Evolutionary conservation across 108 stramenopile genomes (phyloP).

Genomic region (Ochromonas danica): DNA sequence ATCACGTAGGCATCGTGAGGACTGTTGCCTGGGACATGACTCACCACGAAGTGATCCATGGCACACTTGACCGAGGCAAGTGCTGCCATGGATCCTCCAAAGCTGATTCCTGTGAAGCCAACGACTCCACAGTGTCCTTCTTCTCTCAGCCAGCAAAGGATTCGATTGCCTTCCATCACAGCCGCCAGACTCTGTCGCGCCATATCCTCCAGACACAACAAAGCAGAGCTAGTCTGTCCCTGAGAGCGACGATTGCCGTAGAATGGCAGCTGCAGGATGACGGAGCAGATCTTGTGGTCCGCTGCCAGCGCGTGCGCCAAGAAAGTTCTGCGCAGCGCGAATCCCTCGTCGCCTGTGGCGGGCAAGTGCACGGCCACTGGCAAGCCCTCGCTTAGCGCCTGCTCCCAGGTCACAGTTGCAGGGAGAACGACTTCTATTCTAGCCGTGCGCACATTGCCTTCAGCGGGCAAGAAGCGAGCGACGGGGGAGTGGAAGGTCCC

Average conservation of each 20-base stretch:
- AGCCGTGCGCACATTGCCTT: too few species aligned
- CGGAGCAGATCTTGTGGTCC: background rate
- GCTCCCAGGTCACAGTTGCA: too few species aligned
- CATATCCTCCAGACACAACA: background rate
- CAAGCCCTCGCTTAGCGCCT: too few species aligned
- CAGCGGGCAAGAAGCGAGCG: too few species aligned
- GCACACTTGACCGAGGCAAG: background rate
- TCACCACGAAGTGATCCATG: background rate
- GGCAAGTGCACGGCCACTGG: too few species aligned
- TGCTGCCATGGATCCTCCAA: background rate
- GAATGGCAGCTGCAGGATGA: background rate
- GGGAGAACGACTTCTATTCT: too few species aligned
- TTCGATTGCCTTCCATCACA: background rate
- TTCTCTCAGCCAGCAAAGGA: background rate
- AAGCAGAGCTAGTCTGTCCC: background rate
- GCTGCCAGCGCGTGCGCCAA: background rate
- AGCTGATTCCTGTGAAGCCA: background rate
- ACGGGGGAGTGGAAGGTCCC: too few species aligned
- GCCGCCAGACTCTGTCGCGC: background rate
- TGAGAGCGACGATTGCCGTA: background rate
- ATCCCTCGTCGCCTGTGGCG: conserved; percentile 1
- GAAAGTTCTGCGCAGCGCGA: background rate
- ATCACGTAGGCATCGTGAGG: background rate
- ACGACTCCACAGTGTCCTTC: background rate
- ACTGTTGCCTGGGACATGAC: background rate